Conservation (phyloP, 2,329 filamentous ascomycete genomes). For the Neopestalotiopsis sp. region DNA sequence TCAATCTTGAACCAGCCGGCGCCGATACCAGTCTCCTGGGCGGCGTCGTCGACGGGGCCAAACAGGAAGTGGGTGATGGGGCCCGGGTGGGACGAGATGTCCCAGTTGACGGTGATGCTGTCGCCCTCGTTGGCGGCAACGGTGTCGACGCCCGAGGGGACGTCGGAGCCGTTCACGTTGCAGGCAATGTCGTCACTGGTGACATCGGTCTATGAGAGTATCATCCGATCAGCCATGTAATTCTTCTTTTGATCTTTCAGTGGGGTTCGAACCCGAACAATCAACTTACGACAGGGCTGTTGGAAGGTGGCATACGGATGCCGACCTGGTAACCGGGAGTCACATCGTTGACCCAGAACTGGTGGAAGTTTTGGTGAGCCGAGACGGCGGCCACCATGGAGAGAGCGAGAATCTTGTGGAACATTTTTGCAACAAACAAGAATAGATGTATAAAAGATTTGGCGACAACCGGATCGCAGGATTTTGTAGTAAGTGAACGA, state of each 20-base stretch:
- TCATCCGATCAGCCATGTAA: background rate
- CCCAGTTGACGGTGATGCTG: conserved; percentile 44
- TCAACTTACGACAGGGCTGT: conserved; percentile 33
- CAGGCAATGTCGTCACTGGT: conserved; percentile 34
- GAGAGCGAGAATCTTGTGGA: conserved; percentile 28
- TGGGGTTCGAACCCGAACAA: background rate
- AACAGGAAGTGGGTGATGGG: conserved; percentile 41
- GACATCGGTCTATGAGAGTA: conserved; percentile 27
- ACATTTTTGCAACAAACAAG: conserved; percentile 27
- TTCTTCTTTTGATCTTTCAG: too few relatives aligned
- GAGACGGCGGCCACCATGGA: conserved; percentile 34
- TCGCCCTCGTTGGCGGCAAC: conserved; percentile 38
- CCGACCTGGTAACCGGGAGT: conserved; percentile 40
- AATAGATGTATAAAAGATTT: conserved; percentile 7
- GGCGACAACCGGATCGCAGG: conserved; percentile 17
- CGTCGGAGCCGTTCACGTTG: conserved; percentile 32
- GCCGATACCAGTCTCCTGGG: conserved; percentile 64
- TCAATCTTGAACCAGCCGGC: conserved; percentile 36
- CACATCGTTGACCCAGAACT: conserved; percentile 46
- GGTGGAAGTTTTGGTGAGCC: conserved; percentile 47
- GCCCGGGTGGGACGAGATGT: conserved; percentile 42
- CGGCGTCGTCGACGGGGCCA: conserved; percentile 61
- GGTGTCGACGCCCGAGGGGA: conserved; percentile 36
- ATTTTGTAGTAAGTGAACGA: conserved; percentile 4
- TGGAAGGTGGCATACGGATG: conserved; percentile 34